Evolutionary conservation across 257 asterid species (phyloP).

Genomic region (Dorcoceras hygrometricum): DNA sequence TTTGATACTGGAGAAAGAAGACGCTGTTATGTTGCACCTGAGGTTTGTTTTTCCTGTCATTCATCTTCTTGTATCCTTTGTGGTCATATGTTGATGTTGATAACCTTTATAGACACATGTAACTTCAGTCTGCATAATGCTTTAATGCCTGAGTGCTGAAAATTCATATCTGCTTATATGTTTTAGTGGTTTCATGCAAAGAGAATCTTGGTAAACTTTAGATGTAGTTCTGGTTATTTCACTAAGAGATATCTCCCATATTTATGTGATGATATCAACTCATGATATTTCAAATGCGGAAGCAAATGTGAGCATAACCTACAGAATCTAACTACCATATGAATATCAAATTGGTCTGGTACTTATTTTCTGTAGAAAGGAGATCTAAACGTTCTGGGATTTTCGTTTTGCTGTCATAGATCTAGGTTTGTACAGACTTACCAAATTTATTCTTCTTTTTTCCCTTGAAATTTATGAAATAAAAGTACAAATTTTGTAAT

Average conservation of each 20-base stretch:
- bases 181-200: conserved; percentile 5
- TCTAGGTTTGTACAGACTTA: not conserved
- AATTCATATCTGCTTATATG: conserved; percentile 12
- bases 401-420: not conserved
- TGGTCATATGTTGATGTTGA: conserved; percentile 7
- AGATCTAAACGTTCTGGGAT: not conserved
- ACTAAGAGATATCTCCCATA: not conserved
- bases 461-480: not conserved
- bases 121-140: conserved; percentile 13
- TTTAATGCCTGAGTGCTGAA: conserved; percentile 12
- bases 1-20: conserved; percentile 99
- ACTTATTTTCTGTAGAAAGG: not conserved
- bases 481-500: not conserved
- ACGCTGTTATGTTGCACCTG: conserved; percentile 98
- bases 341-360: not conserved
- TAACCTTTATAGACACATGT: conserved; percentile 4
- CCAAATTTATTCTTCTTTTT: not conserved
- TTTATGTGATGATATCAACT: conserved; percentile 3
- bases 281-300: conserved; percentile 20
- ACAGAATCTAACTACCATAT: not conserved
- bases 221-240: not conserved
- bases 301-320: conserved; percentile 14
- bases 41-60: conserved; percentile 50
- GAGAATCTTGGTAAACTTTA: no score
- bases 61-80: not conserved